phyloP scores from a whole-genome alignment of 1,284 basidiomycete species.

The Puccinia horiana region DNA sequence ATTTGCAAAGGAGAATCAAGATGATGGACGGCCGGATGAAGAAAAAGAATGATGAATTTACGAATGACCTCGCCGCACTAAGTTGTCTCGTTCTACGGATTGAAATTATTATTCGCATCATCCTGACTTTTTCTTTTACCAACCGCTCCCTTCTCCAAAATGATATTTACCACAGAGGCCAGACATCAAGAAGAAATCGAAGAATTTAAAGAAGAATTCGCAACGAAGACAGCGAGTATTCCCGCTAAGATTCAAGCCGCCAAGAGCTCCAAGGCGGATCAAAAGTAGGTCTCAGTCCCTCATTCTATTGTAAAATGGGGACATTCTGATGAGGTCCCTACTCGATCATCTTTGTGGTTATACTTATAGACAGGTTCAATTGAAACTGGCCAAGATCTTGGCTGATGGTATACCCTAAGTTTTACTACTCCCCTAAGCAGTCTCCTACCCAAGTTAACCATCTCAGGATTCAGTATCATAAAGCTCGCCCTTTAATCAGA shows the following conservation, averaged over 20 bases:
- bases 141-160: neutral
- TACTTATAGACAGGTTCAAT: conserved; percentile 9
- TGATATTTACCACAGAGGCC: neutral
- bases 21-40: conserved; percentile 15
- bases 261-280: conserved; percentile 19
- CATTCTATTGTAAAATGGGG: neutral
- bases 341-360: no score
- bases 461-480: neutral
- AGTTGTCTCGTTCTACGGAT: neutral
- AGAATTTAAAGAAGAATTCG: conserved; percentile 9
- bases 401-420: conserved; percentile 15
- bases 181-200: conserved; percentile 14
- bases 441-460: neutral
- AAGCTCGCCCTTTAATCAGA: neutral
- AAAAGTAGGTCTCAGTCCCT: neutral
- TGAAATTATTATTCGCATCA: neutral
- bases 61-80: conserved; percentile 9
- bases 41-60: conserved; percentile 16
- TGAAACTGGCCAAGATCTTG: conserved; percentile 23
- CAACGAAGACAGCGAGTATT: neutral
- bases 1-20: conserved; percentile 6
- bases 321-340: neutral
- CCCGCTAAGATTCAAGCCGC: conserved; percentile 27
- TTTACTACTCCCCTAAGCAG: neutral
- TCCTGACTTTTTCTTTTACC: neutral